Percentiles rank a stretch among this genome's conserved stretches.
Evolutionary conservation across 768 basidiomycete genomes (phyloP).

Genomic region (Termitomyces sp.): DNA sequence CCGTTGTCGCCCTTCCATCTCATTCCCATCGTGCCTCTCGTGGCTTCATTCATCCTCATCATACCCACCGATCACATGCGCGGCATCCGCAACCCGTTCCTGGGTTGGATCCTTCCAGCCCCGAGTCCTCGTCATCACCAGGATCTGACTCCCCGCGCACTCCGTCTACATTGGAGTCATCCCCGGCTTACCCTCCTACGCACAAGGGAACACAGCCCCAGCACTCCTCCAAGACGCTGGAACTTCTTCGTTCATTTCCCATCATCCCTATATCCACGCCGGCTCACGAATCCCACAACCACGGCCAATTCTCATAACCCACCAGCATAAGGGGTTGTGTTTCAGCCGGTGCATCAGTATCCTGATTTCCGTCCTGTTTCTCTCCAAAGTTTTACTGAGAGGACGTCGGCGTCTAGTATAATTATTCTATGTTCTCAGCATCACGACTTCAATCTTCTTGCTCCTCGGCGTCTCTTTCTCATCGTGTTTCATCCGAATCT

Average conservation of each 20-base stretch:
- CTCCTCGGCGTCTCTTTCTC: constrained; percentile 6
- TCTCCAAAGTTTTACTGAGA: constrained; percentile 9
- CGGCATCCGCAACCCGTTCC: constrained; percentile 27
- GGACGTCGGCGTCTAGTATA: constrained; percentile 8
- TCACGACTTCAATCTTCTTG: constrained; percentile 4
- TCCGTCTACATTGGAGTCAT: constrained; percentile 23
- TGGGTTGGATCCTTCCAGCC: constrained; percentile 40
- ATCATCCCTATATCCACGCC: constrained; percentile 32
- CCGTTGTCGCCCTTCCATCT: constrained; percentile 22
- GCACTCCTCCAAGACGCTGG: constrained; percentile 34
- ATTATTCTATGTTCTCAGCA: constrained; percentile 15
- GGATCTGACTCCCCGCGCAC: constrained; percentile 24
- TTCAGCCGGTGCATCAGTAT: not conserved
- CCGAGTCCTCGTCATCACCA: constrained; percentile 33
- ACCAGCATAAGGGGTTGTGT: not conserved
- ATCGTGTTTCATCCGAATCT: constrained; percentile 9
- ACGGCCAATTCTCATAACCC: constrained; percentile 10
- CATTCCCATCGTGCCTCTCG: constrained; percentile 22
- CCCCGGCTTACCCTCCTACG: constrained; percentile 19
- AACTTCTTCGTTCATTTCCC: constrained; percentile 47
- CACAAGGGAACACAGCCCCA: constrained; percentile 18
- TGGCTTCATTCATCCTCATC: constrained; percentile 20
- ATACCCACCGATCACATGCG: constrained; percentile 6
- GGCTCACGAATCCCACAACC: constrained; percentile 18
- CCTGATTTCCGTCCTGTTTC: not conserved